phyloP scores from a whole-genome alignment of 2,329 filamentous ascomycete genomes.

The Coniella lustricola region DNA sequence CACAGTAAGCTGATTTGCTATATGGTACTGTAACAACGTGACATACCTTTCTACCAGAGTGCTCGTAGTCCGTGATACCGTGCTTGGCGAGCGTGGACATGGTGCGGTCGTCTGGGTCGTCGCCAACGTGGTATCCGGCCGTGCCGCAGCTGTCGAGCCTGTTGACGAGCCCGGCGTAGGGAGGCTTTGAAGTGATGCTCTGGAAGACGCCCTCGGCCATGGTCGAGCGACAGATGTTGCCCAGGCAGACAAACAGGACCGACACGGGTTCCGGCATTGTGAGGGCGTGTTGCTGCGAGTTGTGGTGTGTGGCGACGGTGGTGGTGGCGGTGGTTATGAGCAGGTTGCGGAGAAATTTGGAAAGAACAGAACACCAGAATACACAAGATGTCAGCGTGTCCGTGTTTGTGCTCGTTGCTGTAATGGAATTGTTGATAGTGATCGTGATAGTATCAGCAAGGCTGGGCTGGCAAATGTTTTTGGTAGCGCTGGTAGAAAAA shows the following conservation, averaged over 20 bases:
- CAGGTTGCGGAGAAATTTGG: background rate
- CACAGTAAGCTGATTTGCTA: too few species aligned
- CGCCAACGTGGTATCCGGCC: constrained; percentile 73
- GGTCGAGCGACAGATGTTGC: constrained; percentile 89
- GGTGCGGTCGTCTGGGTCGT: constrained; percentile 73
- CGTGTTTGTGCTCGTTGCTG: too few species aligned
- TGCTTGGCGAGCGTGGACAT: constrained; percentile 69
- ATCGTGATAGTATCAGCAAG: too few species aligned
- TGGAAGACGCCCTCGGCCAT: constrained; percentile 96
- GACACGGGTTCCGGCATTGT: constrained; percentile 38
- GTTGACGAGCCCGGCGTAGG: constrained; percentile 53
- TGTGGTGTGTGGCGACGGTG: background rate
- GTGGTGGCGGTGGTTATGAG: too few species aligned
- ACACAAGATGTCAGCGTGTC: too few species aligned
- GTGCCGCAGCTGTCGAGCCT: constrained; percentile 86
- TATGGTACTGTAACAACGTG: too few species aligned
- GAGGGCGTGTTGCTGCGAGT: background rate
- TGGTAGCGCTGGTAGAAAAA: background rate
- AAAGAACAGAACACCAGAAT: too few species aligned
- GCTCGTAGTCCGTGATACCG: constrained; percentile 69
- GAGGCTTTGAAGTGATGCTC: constrained; percentile 55
- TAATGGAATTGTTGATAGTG: too few species aligned
- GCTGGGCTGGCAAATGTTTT: background rate
- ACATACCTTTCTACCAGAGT: constrained; percentile 68
- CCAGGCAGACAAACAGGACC: constrained; percentile 90